phyloP scores from a whole-genome alignment of 2,329 filamentous ascomycete genomes.

The Botrytis tulipae region DNA sequence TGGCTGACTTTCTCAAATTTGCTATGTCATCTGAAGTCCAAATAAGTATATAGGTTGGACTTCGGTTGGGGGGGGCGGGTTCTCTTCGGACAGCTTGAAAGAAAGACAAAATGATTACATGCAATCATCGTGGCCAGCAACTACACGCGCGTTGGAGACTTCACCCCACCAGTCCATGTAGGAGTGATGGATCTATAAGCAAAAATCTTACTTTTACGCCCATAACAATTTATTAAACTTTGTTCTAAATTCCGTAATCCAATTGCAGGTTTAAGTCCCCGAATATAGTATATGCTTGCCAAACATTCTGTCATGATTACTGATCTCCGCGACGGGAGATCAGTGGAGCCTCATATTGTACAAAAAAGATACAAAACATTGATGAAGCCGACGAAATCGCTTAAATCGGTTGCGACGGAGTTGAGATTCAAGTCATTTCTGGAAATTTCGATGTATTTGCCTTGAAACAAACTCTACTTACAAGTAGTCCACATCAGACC shows the following conservation, averaged over 20 bases:
- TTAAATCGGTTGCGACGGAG: background rate
- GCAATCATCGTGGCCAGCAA: background rate
- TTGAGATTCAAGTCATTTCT: background rate
- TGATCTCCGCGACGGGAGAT: constrained; percentile 9
- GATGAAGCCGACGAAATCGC: background rate
- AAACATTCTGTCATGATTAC: background rate
- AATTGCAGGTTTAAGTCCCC: background rate
- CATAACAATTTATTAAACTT: constrained; percentile 2
- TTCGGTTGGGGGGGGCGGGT: background rate
- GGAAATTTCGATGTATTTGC: background rate
- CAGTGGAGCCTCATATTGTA: background rate
- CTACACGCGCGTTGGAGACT: background rate
- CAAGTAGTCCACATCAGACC: background rate
- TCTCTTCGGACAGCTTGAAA: background rate
- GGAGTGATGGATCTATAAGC: background rate
- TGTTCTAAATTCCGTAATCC: constrained; percentile 1
- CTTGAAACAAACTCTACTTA: constrained; percentile 1
- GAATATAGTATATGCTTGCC: background rate
- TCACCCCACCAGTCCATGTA: constrained; percentile 9
- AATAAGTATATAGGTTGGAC: background rate
- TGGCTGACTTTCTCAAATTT: background rate
- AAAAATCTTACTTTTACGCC: background rate
- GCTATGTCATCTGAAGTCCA: background rate
- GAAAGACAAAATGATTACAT: background rate
- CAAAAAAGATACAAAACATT: background rate